These are phyloP conservation scores for Phytophthora hybrid DNA, from an alignment of 352 stramenopile genomes.

Conservation along the genomic window DNA sequence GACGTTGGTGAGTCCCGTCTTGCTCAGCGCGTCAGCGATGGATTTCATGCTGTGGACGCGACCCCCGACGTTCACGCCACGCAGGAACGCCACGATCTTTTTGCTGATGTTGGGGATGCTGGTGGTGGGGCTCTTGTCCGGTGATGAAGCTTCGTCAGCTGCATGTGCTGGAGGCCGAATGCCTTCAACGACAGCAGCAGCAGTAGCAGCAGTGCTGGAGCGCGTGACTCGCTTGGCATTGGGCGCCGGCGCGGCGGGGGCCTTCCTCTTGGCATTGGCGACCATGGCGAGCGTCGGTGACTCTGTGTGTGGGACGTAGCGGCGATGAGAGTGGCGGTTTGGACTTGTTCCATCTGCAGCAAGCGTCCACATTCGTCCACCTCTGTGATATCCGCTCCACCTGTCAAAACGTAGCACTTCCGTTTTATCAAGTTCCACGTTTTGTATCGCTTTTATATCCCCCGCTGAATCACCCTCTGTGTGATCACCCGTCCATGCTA, in stretches of 20 bases:
- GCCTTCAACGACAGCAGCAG: neutral
- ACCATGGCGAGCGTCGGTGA: slow-evolving; percentile 6
- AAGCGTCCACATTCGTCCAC: slow-evolving; percentile 7
- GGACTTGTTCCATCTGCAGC: too few species aligned
- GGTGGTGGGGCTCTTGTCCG: neutral
- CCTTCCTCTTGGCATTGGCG: slow-evolving; percentile 24
- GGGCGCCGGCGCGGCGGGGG: neutral
- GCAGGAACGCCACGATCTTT: slow-evolving; percentile 44
- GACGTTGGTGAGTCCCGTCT: slow-evolving; percentile 29
- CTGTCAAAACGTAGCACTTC: slow-evolving; percentile 2
- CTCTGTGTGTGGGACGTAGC: neutral
- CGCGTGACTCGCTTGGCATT: slow-evolving; percentile 18
- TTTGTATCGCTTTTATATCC: neutral
- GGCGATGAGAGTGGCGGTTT: slow-evolving; percentile 6
- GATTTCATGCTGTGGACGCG: slow-evolving; percentile 45
- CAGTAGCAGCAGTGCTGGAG: neutral
- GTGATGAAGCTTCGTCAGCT: neutral
- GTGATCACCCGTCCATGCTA: neutral
- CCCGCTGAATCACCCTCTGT: slow-evolving; percentile 10
- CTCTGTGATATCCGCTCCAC: neutral
- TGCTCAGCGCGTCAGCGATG: slow-evolving; percentile 28
- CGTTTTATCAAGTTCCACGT: neutral
- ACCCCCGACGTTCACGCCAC: slow-evolving; percentile 42
- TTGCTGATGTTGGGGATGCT: slow-evolving; percentile 2
- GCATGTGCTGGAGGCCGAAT: slow-evolving; percentile 3